phyloP scores from a whole-genome alignment of 208 protist genomes.

The Leishmania aethiopica region DNA sequence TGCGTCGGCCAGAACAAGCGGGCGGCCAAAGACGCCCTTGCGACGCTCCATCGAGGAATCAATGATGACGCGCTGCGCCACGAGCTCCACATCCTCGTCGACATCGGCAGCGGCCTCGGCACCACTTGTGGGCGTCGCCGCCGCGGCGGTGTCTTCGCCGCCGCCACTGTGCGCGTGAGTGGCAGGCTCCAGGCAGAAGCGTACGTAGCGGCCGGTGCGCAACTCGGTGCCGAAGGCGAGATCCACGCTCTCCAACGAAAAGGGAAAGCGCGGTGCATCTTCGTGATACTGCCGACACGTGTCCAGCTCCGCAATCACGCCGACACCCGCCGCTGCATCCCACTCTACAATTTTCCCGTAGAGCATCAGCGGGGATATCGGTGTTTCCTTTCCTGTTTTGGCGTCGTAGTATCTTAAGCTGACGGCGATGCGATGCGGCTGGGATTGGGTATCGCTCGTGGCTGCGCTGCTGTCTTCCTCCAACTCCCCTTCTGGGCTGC shows the following conservation, averaged over 20 bases:
- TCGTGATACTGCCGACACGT: constrained; percentile 46
- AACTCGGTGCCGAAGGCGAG: constrained; percentile 33
- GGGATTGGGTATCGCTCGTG: background rate
- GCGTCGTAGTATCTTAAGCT: constrained; percentile 50
- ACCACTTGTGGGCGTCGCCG: background rate
- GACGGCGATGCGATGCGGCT: constrained; percentile 33
- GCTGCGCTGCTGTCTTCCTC: background rate
- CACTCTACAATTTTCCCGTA: constrained; percentile 58
- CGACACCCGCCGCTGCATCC: constrained; percentile 45
- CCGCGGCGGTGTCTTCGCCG: background rate
- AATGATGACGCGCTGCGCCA: constrained; percentile 47
- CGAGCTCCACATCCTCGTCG: constrained; percentile 4
- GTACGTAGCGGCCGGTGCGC: constrained; percentile 56
- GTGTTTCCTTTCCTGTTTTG: constrained; percentile 38
- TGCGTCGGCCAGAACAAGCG: constrained; percentile 10
- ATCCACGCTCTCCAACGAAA: constrained; percentile 57
- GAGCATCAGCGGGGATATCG: constrained; percentile 51
- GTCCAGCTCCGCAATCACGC: constrained; percentile 76
- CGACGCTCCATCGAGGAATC: constrained; percentile 42
- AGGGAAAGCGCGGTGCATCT: constrained; percentile 56
- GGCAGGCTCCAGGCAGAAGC: constrained; percentile 58
- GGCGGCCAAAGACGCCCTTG: constrained; percentile 15
- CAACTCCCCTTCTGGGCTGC: background rate
- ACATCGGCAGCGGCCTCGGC: constrained; percentile 2
- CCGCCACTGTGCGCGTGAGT: constrained; percentile 15